These are phyloP conservation scores for Apophysomyces ossiformis DNA, from an alignment of 371 early-diverging fungal genomes.

Conservation along the genomic window DNA sequence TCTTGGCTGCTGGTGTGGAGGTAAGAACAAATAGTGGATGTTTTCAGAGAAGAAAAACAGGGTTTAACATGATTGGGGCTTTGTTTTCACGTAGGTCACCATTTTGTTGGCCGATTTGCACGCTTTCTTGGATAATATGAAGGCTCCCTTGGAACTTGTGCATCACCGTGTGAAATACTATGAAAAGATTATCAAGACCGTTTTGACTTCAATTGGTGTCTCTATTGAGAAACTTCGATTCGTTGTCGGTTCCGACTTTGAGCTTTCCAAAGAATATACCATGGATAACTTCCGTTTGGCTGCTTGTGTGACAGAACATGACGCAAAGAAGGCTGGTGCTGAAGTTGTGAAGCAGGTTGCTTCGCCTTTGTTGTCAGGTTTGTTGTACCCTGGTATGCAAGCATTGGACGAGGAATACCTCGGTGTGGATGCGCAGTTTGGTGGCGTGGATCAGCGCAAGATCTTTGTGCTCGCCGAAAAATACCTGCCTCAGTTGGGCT, in stretches of 20 bases:
- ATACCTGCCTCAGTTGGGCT: slow-evolving; percentile 96
- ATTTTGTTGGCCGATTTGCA: slow-evolving; percentile 98
- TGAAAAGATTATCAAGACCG: slow-evolving; percentile 91
- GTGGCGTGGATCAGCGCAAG: slow-evolving; percentile 99
- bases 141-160: slow-evolving; percentile 96
- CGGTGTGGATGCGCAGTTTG: slow-evolving; percentile 98
- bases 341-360: slow-evolving; percentile 99
- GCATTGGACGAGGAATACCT: slow-evolving; percentile 99
- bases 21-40: slow-evolving; percentile 19
- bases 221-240: slow-evolving; percentile 93
- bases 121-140: slow-evolving; percentile 99
- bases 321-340: slow-evolving; percentile 99
- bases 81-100: slow-evolving; percentile 69
- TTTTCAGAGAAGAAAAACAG: neutral
- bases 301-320: slow-evolving; percentile 92
- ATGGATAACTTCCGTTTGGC: slow-evolving; percentile 95
- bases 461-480: slow-evolving; percentile 99
- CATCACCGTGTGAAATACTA: slow-evolving; percentile 94
- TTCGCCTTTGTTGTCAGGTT: slow-evolving; percentile 91
- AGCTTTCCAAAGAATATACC: slow-evolving; percentile 87
- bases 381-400: slow-evolving; percentile 99
- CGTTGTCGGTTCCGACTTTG: slow-evolving; percentile 92
- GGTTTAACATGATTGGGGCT: slow-evolving; percentile 1
- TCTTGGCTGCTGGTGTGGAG: slow-evolving; percentile 88
- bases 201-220: slow-evolving; percentile 90